phyloP scores from a whole-genome alignment of 2,329 filamentous ascomycete species.

The Phaeoacremonium minimum region DNA sequence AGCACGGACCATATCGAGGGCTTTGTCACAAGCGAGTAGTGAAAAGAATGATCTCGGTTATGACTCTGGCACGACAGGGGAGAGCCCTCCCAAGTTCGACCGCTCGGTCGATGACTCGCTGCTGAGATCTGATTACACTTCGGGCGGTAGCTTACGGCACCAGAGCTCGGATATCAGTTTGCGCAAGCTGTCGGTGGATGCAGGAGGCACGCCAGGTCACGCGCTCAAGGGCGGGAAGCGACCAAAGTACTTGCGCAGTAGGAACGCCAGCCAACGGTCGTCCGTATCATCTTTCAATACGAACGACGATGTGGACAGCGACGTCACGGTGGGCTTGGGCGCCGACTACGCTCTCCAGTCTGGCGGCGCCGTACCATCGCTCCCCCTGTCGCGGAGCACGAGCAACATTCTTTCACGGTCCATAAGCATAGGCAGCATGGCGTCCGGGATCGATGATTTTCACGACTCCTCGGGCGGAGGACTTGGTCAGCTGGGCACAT shows the following conservation, averaged over 20 bases:
- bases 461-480: slow-evolving; percentile 45
- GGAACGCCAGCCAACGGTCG: slow-evolving; percentile 53
- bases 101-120: slow-evolving; percentile 19
- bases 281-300: slow-evolving; percentile 57
- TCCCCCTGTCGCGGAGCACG: slow-evolving; percentile 42
- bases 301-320: slow-evolving; percentile 64
- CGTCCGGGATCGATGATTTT: slow-evolving; percentile 64
- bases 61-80: slow-evolving; percentile 9
- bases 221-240: slow-evolving; percentile 41
- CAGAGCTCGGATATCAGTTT: slow-evolving; percentile 25
- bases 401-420: slow-evolving; percentile 64
- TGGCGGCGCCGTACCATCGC: slow-evolving; percentile 65
- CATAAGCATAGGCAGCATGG: slow-evolving; percentile 86
- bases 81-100: neutral
- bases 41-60: slow-evolving; percentile 11
- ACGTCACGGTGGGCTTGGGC: slow-evolving; percentile 62
- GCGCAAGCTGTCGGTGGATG: slow-evolving; percentile 29
- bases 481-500: slow-evolving; percentile 37
- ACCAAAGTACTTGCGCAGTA: slow-evolving; percentile 55
- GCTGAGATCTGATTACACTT: slow-evolving; percentile 21
- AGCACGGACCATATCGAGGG: slow-evolving; percentile 48
- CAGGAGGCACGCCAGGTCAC: slow-evolving; percentile 40
- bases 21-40: slow-evolving; percentile 38
- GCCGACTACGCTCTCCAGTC: slow-evolving; percentile 81
- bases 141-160: slow-evolving; percentile 21